Base-by-base conservation (phyloP, 2,329 filamentous ascomycete species). In the Coniochaeta sp. region DNA sequence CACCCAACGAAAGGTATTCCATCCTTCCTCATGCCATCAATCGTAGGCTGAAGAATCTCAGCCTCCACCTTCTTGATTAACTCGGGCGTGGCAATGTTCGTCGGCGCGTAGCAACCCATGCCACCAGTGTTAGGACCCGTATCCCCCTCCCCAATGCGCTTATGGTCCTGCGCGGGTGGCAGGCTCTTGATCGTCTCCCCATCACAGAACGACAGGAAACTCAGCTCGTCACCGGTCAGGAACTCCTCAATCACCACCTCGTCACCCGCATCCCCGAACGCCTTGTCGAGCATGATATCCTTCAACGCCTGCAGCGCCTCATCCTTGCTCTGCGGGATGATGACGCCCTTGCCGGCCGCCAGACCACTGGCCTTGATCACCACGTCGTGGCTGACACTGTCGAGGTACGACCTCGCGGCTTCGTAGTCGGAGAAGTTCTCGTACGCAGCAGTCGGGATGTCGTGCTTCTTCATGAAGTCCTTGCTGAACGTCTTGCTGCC, bases 71-170 rank as follows among this genome's bases (percentile, higher is more conserved):
- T 78, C 16, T 85, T 85, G 16, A 94, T 78, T n/a, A 95, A 76
- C 55, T 86, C 82, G 49, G 83, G 80, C 0, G 86, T 87, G 27
- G 86, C 85, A 61, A 91, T 85, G 57, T 82, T 87, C 1, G 91
- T 95, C n/a, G 89, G 89, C 14, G 91, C 91, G 69, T 97, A 97
- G 65, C 91, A 96, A 49, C 94, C 94, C 94, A 97, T 97, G 35
- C 94, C 94, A 54, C 92, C 94, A 2, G 94, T 97, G 72, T 97
- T 97, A 32, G 91, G 89, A 1, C 94, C 94, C 48, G 82, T 78
- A 65, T 97, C 92, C 51, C 88, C 89, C 63, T 99, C 94, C 50
- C 87, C 88, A 57, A 95, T 91, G 56, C 91, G 83, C 79, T 99
- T 97, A 76, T 99, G 94, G 67, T 97, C 94, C 69, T 99, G 94